Percentiles rank a stretch among this genome's conserved stretches.
Conservation (phyloP, 352 stramenopile genomes). For the Globisporangium cylindrosporum region DNA sequence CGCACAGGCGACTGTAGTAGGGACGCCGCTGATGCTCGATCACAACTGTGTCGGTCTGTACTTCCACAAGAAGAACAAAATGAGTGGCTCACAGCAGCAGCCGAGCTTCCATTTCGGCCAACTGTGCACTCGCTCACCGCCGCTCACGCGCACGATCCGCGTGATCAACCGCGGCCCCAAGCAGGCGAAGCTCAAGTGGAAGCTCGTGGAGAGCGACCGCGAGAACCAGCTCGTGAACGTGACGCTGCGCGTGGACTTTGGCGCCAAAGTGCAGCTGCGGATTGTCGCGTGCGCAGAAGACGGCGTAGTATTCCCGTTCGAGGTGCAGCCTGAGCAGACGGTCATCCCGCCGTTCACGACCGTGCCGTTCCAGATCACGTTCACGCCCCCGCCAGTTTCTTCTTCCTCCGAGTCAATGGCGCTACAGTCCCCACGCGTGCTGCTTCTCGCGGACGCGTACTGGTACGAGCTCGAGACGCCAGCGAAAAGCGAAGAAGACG, state of each 20-base stretch:
- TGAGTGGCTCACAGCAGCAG: constrained; percentile 3
- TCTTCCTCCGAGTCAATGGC: neutral
- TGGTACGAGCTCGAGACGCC: constrained; percentile 39
- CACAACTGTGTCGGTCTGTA: constrained; percentile 64
- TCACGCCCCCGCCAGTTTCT: constrained; percentile 22
- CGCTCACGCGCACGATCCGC: constrained; percentile 46
- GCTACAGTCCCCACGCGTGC: constrained; percentile 18
- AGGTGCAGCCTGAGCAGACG: constrained; percentile 18
- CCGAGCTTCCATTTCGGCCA: constrained; percentile 50
- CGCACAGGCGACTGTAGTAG: constrained; percentile 47
- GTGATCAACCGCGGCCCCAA: constrained; percentile 72
- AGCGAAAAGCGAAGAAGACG: neutral
- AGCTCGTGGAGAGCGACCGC: constrained; percentile 40
- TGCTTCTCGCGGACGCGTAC: constrained; percentile 64
- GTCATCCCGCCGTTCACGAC: constrained; percentile 34
- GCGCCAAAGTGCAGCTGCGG: constrained; percentile 34
- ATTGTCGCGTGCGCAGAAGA: constrained; percentile 33
- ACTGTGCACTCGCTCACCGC: constrained; percentile 35
- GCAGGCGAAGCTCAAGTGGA: constrained; percentile 53
- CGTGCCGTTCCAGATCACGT: constrained; percentile 53
- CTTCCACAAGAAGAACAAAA: constrained; percentile 20
- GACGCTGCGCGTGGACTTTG: constrained; percentile 55
- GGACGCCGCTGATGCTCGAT: constrained; percentile 54
- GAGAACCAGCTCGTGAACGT: constrained; percentile 60
- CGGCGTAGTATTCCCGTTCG: constrained; percentile 34